Evolutionary conservation across 2,329 filamentous ascomycete species (phyloP).

Genomic region (Calonectria hongkongensis): DNA sequence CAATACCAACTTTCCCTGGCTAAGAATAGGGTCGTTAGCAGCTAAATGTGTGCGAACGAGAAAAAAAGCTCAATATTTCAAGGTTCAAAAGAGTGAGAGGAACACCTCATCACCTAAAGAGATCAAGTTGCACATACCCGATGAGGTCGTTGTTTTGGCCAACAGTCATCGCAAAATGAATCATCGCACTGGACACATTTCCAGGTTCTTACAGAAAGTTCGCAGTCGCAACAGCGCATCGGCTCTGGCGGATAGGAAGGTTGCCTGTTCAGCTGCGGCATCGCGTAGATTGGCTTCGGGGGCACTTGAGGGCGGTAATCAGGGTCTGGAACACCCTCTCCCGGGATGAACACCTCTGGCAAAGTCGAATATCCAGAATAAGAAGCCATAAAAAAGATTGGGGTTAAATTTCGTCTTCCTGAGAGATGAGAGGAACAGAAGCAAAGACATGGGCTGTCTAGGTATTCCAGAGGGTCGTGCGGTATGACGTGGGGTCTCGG

Average conservation of each 20-base stretch:
- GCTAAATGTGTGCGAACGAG: too few relatives aligned
- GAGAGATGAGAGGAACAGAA: background rate
- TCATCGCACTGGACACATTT: constrained; percentile 33
- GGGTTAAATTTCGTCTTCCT: background rate
- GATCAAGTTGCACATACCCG: background rate
- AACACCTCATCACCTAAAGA: background rate
- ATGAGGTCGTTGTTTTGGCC: constrained; percentile 33
- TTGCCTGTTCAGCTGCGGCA: background rate
- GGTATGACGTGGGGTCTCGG: background rate
- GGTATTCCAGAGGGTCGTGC: background rate
- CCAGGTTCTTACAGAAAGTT: constrained; percentile 1
- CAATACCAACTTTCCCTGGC: constrained; percentile 28
- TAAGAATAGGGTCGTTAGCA: background rate
- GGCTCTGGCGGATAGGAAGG: background rate
- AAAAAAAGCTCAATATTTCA: background rate
- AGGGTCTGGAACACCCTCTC: background rate
- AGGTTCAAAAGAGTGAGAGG: background rate
- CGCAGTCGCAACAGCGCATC: constrained; percentile 17
- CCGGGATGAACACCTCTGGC: background rate
- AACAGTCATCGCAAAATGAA: constrained; percentile 34
- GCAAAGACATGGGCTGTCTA: background rate
- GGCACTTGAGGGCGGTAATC: constrained; percentile 13
- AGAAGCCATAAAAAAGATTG: background rate
- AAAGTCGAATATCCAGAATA: background rate
- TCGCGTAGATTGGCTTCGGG: background rate